These are phyloP conservation scores for Viola odorata DNA, from an alignment of 345 rosid genomes.

Conservation along the genomic window DNA sequence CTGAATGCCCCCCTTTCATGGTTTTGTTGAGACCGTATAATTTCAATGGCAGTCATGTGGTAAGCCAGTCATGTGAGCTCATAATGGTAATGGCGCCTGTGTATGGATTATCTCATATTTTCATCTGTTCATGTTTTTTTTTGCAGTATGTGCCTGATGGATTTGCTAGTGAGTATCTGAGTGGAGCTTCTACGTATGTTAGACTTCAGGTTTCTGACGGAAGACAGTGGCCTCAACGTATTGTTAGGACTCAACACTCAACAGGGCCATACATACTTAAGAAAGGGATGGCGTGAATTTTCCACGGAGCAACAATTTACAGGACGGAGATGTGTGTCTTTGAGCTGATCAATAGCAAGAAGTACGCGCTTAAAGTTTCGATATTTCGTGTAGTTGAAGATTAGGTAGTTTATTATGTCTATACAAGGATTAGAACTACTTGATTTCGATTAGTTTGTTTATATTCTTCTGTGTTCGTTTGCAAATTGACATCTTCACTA, in stretches of 20 bases:
- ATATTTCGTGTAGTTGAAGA: neutral
- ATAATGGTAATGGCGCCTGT: neutral
- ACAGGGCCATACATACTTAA: neutral
- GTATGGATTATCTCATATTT: neutral
- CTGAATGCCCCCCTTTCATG: conserved; percentile 34
- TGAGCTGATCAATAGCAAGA: conserved; percentile 10
- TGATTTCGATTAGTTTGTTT: too few species aligned
- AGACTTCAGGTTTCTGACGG: conserved; percentile 22
- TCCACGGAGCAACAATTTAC: conserved; percentile 3
- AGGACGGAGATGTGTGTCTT: conserved; percentile 17
- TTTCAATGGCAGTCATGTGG: conserved; percentile 17
- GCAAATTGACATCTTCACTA: too few species aligned
- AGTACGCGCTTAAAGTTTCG: neutral
- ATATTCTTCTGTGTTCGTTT: too few species aligned
- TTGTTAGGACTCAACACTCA: neutral
- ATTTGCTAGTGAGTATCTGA: conserved; percentile 13
- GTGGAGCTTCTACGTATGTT: neutral
- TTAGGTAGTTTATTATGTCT: too few species aligned
- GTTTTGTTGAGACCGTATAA: conserved; percentile 24
- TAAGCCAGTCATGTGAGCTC: neutral
- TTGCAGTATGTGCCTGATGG: conserved; percentile 19
- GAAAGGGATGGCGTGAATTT: conserved; percentile 18
- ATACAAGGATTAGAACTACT: too few species aligned
- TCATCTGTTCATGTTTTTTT: neutral
- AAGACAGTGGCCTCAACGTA: conserved; percentile 9